These are phyloP conservation scores for Nakaseomyces bracarensis DNA, from an alignment of 1,139 yeast genomes.

Conservation along the genomic window DNA sequence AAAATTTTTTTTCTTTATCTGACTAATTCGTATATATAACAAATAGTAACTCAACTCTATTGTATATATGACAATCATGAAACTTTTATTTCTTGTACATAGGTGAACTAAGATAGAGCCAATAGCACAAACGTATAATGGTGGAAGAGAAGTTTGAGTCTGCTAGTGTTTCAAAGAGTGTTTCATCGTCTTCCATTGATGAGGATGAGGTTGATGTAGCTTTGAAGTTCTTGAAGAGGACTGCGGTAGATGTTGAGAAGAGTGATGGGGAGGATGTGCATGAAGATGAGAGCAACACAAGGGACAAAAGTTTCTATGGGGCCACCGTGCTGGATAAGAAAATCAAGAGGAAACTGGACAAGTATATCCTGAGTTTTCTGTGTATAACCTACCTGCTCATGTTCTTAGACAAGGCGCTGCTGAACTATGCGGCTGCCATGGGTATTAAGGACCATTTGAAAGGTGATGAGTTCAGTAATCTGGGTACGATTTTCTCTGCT, in stretches of 20 bases:
- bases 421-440: slow-evolving; percentile 43
- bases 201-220: slow-evolving; percentile 25
- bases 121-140: too few relatives aligned
- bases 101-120: too few relatives aligned
- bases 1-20: too few relatives aligned
- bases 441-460: slow-evolving; percentile 41
- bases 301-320: slow-evolving; percentile 19
- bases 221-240: slow-evolving; percentile 20
- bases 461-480: slow-evolving; percentile 42
- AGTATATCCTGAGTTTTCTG: slow-evolving; percentile 37
- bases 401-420: slow-evolving; percentile 43
- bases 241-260: slow-evolving; percentile 6
- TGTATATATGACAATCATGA: too few relatives aligned
- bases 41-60: too few relatives aligned
- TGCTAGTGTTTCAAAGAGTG: neutral
- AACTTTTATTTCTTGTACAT: neutral
- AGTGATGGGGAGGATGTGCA: slow-evolving; percentile 7
- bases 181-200: slow-evolving; percentile 2
- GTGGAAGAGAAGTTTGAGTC: slow-evolving; percentile 3
- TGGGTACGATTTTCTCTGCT: slow-evolving; percentile 51
- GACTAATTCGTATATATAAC: too few relatives aligned
- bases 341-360: slow-evolving; percentile 37
- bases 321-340: slow-evolving; percentile 22
- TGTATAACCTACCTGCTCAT: slow-evolving; percentile 43
- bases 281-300: slow-evolving; percentile 6